These are phyloP conservation scores for Xylaria sp. DNA, from an alignment of 2,329 filamentous ascomycete species.

Conservation along the genomic window DNA sequence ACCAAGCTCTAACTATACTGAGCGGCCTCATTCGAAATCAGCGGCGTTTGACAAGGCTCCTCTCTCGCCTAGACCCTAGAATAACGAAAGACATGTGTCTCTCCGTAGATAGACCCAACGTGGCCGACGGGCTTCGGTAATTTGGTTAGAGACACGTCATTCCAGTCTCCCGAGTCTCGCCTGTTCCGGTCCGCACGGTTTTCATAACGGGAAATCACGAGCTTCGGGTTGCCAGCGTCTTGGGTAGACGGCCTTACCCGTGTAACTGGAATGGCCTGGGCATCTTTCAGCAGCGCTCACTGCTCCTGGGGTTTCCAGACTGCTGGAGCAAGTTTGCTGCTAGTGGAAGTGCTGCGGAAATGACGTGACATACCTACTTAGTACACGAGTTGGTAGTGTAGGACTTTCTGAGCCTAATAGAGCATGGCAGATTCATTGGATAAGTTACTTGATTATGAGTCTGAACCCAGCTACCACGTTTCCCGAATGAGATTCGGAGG, in stretches of 20 bases:
- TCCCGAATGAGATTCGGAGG: conserved; percentile 20
- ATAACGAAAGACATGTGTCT: conserved; percentile 26
- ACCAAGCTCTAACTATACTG: conserved; percentile 25
- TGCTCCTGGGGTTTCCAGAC: conserved; percentile 7
- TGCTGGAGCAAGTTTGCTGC: conserved; percentile 23
- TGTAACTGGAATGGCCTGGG: conserved; percentile 19
- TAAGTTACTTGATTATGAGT: conserved; percentile 13
- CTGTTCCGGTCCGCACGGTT: conserved; percentile 20
- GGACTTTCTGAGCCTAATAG: conserved; percentile 6
- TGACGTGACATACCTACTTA: too few species aligned
- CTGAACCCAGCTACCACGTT: conserved; percentile 31
- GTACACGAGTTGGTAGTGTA: too few species aligned
- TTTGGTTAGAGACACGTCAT: conserved; percentile 33
- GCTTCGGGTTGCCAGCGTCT: not conserved
- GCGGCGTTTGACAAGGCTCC: conserved; percentile 2
- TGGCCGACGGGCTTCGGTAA: conserved; percentile 25
- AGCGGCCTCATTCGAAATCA: conserved; percentile 15
- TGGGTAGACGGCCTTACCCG: not conserved
- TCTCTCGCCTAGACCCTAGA: conserved; percentile 16
- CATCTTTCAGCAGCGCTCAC: conserved; percentile 12
- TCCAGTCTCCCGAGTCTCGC: conserved; percentile 26
- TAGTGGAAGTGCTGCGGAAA: conserved; percentile 6
- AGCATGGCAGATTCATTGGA: conserved; percentile 14
- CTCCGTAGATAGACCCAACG: conserved; percentile 27
- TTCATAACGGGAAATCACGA: conserved; percentile 6